These are phyloP conservation scores for Tuber microsphaerosporum DNA, from an alignment of 495 filamentous ascomycete species.

Conservation along the genomic window DNA sequence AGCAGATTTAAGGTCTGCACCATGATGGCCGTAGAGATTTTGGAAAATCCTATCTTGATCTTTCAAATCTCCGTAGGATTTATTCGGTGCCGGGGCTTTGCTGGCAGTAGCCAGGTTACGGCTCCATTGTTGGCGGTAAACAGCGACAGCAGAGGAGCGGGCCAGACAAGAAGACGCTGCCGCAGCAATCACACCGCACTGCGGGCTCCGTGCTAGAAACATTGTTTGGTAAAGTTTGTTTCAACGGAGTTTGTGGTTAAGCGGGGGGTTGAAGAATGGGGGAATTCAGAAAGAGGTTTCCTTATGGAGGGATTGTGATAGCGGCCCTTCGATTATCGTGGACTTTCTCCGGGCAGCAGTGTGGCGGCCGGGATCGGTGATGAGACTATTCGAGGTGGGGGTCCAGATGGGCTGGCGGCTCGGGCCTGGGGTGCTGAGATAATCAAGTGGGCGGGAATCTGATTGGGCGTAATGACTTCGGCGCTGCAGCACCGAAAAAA, in stretches of 20 bases:
- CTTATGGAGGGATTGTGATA: constrained; percentile 14
- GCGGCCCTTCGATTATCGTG: constrained; percentile 15
- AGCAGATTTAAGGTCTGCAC: constrained; percentile 81
- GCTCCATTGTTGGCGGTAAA: constrained; percentile 5
- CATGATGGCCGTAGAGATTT: constrained; percentile 91
- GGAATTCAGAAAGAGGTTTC: background rate
- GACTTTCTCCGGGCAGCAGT: constrained; percentile 7
- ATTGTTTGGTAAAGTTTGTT: constrained; percentile 10
- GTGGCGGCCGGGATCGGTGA: constrained; percentile 9
- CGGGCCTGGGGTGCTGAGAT: constrained; percentile 23
- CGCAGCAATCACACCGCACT: constrained; percentile 5
- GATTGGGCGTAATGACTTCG: constrained; percentile 13
- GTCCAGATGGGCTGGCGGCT: background rate
- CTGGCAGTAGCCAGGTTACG: constrained; percentile 81
- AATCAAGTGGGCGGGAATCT: constrained; percentile 18
- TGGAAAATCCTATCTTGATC: constrained; percentile 99
- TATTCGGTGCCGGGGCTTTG: constrained; percentile 65
- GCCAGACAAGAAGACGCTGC: constrained; percentile 14
- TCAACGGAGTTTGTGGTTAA: constrained; percentile 6
- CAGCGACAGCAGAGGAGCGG: constrained; percentile 12
- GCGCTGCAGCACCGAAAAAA: background rate
- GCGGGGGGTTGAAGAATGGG: background rate
- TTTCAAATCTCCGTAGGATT: constrained; percentile 70
- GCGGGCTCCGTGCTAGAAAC: constrained; percentile 30
- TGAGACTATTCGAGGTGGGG: constrained; percentile 13